Evolutionary conservation across 2,329 filamentous ascomycete species (phyloP), one percentile per base, ranked within the genome.

Genomic region (Paecilomyces fulvus): DNA sequence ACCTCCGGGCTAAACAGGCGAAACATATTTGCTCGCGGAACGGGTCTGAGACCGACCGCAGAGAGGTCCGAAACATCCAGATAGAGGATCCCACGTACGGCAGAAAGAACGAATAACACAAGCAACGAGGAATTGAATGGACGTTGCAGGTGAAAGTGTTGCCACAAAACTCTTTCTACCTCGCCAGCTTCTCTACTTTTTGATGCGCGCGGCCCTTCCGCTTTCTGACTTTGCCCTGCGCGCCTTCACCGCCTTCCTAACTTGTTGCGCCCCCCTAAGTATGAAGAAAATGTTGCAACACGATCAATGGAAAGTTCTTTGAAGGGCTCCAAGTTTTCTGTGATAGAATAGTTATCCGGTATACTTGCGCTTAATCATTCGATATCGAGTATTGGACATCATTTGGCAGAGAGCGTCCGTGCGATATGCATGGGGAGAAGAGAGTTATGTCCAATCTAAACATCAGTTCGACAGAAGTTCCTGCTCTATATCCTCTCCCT

Each of bases 21-120:
- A 66, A 56, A 60, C 70, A 74, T 58, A 72, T 64, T 70, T 73
- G 65, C 49, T 64, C 61, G 60, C 68, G 64, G 25, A 64, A 43
- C 59, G 70, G 68, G 63, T 67, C 67, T 68, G 66, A 62, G 57
- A 67, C 63, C 67, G 70, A 70, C 66, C 70, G 67, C 56, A 72
- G 56, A 48, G 70, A 71, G 54, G 63, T 62, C 58, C 68, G 69
- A 61, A 74, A 68, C 73, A 75, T 75, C 56, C 68, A 64, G 63
- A 52, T 59, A 54, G 55, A 56, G 25, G 20, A 25, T 17, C 9
- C 51, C 21, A 43, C 30, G 6, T 7, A n/a, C n/a, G 3, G n/a
- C 20, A 46, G 28, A 49, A 30, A 30, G 21, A 28, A 49, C 31
- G 25, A 21, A 7, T 14, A 52, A 54, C 23, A 43, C 20, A 20